Evolutionary conservation across 2,329 filamentous ascomycete species (phyloP).

Genomic region (Sordariomycetes sp.): DNA sequence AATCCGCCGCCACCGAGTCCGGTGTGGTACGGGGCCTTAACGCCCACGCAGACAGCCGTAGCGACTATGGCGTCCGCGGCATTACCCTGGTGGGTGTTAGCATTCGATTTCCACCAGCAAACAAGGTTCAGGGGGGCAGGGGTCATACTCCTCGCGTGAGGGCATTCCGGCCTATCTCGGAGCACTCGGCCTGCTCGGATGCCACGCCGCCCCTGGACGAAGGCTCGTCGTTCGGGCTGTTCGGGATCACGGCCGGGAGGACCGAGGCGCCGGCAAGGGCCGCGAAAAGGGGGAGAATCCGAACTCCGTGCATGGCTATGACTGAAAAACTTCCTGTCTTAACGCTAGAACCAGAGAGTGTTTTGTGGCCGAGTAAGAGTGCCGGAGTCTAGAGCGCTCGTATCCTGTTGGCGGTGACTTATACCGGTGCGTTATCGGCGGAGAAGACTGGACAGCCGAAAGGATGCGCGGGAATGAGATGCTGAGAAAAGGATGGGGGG

Average conservation of each 20-base stretch:
- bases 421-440: not conserved
- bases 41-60: constrained; percentile 65
- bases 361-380: not conserved
- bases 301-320: not conserved
- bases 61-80: constrained; percentile 68
- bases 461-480: not conserved
- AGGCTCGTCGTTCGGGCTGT: not conserved
- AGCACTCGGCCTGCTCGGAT: constrained; percentile 60
- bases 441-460: not conserved
- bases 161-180: constrained; percentile 54
- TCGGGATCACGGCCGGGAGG: not conserved
- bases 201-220: constrained; percentile 49
- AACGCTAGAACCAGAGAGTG: not conserved
- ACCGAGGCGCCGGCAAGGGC: not conserved
- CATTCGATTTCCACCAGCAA: not conserved
- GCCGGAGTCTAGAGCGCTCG: not conserved
- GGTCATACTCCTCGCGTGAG: constrained; percentile 37
- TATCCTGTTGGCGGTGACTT: not conserved
- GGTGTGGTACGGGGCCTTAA: constrained; percentile 66
- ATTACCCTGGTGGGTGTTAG: constrained; percentile 43
- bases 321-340: not conserved
- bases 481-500: not conserved
- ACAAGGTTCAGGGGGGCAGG: not conserved
- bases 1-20: constrained; percentile 90
- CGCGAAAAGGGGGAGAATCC: not conserved